These are phyloP conservation scores for Paecilomyces variotii DNA, from an alignment of 2,329 filamentous ascomycete species.

Conservation along the genomic window DNA sequence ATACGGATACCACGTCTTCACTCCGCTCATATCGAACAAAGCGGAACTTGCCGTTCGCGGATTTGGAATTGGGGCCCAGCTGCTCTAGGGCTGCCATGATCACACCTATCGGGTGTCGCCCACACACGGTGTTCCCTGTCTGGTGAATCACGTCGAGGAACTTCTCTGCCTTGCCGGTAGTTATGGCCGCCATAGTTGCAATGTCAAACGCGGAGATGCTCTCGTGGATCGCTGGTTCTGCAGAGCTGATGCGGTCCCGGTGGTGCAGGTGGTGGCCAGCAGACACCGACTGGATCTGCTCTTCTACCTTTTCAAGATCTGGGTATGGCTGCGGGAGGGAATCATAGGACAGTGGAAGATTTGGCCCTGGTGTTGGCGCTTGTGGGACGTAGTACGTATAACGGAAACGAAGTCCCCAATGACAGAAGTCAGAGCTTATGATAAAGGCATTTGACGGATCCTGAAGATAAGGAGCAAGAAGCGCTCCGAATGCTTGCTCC, in stretches of 20 bases:
- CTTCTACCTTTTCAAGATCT: conserved; percentile 15
- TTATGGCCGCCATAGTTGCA: conserved; percentile 75
- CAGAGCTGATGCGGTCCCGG: conserved; percentile 24
- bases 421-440: conserved; percentile 91
- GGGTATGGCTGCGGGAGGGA: conserved; percentile 32
- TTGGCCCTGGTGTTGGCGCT: conserved; percentile 28
- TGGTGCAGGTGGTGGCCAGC: conserved; percentile 20
- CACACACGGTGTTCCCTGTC: conserved; percentile 89
- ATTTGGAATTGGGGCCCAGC: conserved; percentile 37
- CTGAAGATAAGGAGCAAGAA: conserved; percentile 70
- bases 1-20: conserved; percentile 57
- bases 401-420: conserved; percentile 80
- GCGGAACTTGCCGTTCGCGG: conserved; percentile 52
- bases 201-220: conserved; percentile 75
- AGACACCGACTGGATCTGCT: conserved; percentile 21
- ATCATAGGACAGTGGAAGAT: conserved; percentile 33
- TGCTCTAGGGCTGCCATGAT: conserved; percentile 80
- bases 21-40: conserved; percentile 87
- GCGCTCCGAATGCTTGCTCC: conserved; percentile 59
- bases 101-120: conserved; percentile 88
- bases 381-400: conserved; percentile 70
- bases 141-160: conserved; percentile 62
- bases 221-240: conserved; percentile 61
- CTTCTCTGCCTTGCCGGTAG: conserved; percentile 60
- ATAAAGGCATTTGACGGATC: conserved; percentile 73